A percentile compares a stretch with the other conserved stretches of the same genome.
phyloP scores from a whole-genome alignment of 352 stramenopile species.

The Phytophthora multivora region DNA sequence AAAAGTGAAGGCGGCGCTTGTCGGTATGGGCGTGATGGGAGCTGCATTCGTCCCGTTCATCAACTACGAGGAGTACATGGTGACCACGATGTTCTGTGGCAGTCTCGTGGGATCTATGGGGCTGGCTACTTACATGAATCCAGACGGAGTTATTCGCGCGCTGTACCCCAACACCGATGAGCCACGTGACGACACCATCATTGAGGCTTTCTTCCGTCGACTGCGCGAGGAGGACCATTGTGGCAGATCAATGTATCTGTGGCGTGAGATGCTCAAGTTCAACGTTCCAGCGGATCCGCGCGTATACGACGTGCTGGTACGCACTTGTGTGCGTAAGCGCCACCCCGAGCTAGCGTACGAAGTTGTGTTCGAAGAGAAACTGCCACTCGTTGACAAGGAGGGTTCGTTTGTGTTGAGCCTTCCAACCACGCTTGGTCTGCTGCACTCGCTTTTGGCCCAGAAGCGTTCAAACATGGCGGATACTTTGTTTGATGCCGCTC shows the following conservation, averaged over 20 bases:
- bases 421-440: constrained; percentile 57
- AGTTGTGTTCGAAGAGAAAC: constrained; percentile 68
- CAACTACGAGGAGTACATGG: constrained; percentile 75
- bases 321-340: constrained; percentile 84
- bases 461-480: constrained; percentile 68
- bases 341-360: constrained; percentile 82
- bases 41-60: constrained; percentile 68
- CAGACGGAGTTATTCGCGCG: constrained; percentile 74
- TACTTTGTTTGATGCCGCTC: constrained; percentile 61
- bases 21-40: constrained; percentile 60
- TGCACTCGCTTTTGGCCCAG: constrained; percentile 78
- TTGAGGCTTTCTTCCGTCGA: constrained; percentile 83
- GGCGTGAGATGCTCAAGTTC: constrained; percentile 83
- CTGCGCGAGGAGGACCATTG: constrained; percentile 87
- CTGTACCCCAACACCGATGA: constrained; percentile 85
- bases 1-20: constrained; percentile 71
- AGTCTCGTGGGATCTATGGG: constrained; percentile 83
- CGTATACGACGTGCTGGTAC: constrained; percentile 82
- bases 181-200: constrained; percentile 62
- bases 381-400: constrained; percentile 52
- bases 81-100: constrained; percentile 75
- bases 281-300: constrained; percentile 66
- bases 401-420: constrained; percentile 70
- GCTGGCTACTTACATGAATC: constrained; percentile 85
- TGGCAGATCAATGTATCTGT: constrained; percentile 84